These are phyloP conservation scores for Euphorbia pulcherrima DNA, from an alignment of 345 rosid genomes.

Conservation along the genomic window DNA sequence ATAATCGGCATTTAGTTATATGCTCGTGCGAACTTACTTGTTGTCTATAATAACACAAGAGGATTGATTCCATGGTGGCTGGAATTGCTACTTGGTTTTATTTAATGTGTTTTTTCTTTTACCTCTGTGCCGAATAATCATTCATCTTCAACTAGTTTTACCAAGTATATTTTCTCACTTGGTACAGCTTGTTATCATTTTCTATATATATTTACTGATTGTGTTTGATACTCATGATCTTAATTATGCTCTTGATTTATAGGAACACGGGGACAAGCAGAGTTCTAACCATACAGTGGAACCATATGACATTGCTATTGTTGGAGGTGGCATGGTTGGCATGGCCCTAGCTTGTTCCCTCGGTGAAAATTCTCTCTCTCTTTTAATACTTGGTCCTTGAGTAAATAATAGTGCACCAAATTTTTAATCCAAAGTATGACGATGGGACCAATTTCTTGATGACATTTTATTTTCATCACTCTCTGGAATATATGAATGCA, in stretches of 20 bases:
- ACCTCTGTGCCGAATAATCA: background rate
- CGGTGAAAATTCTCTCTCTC: conserved; percentile 37
- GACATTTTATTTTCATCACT: background rate
- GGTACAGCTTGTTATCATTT: background rate
- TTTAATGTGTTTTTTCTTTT: background rate
- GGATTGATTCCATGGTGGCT: background rate
- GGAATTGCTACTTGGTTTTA: background rate
- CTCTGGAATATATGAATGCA: background rate
- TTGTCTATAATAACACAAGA: background rate
- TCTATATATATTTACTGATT: background rate
- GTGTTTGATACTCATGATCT: background rate
- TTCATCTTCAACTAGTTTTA: background rate
- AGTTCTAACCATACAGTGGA: conserved; percentile 21
- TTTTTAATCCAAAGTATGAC: background rate
- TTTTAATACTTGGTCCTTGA: background rate
- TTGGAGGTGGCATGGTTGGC: conserved; percentile 98
- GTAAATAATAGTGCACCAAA: background rate
- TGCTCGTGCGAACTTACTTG: background rate
- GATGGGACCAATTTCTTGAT: background rate
- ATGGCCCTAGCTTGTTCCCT: conserved; percentile 91
- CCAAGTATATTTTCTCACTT: background rate
- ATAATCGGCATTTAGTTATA: background rate
- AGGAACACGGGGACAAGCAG: conserved; percentile 37
- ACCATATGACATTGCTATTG: conserved; percentile 77
- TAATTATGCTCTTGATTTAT: conserved; percentile 6